These are phyloP conservation scores for Backusella macrospora DNA, from an alignment of 192 early-diverging fungal genomes.

Conservation along the genomic window DNA sequence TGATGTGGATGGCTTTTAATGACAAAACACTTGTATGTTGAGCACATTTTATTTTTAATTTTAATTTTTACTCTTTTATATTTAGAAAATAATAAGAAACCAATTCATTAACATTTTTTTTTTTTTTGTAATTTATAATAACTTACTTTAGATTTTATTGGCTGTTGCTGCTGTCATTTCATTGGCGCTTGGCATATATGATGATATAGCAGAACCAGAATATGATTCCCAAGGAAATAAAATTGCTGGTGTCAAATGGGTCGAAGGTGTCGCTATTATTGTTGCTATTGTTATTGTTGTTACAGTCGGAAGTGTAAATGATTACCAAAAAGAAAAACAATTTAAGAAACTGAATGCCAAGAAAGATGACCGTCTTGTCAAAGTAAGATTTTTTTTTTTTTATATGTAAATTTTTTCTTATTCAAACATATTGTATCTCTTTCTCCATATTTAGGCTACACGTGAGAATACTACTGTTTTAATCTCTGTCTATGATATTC, in stretches of 20 bases:
- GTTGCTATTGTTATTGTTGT: constrained; percentile 81
- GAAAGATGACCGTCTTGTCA: constrained; percentile 81
- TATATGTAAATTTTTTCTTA: neutral
- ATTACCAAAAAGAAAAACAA: constrained; percentile 86
- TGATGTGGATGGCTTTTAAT: constrained; percentile 84
- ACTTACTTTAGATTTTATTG: constrained; percentile 63
- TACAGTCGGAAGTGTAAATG: constrained; percentile 76
- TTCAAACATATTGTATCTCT: neutral
- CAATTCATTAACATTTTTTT: constrained; percentile 6
- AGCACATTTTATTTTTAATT: neutral
- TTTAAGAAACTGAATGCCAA: constrained; percentile 85
- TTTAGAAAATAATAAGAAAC: neutral
- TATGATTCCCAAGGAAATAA: constrained; percentile 35
- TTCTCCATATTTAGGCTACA: constrained; percentile 49
- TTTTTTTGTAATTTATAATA: neutral
- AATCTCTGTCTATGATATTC: constrained; percentile 76
- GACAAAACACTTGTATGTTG: constrained; percentile 73
- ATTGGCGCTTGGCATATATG: constrained; percentile 78
- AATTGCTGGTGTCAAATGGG: constrained; percentile 72
- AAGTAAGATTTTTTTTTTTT: constrained; percentile 38
- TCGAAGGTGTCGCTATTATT: constrained; percentile 85
- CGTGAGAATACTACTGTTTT: constrained; percentile 69
- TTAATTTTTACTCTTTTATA: constrained; percentile 2
- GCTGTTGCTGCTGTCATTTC: constrained; percentile 78
- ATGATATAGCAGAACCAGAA: constrained; percentile 65